Percentiles rank a stretch among this genome's conserved stretches.
phyloP scores from a whole-genome alignment of 306 rosid genomes.

The Comarum palustre region DNA sequence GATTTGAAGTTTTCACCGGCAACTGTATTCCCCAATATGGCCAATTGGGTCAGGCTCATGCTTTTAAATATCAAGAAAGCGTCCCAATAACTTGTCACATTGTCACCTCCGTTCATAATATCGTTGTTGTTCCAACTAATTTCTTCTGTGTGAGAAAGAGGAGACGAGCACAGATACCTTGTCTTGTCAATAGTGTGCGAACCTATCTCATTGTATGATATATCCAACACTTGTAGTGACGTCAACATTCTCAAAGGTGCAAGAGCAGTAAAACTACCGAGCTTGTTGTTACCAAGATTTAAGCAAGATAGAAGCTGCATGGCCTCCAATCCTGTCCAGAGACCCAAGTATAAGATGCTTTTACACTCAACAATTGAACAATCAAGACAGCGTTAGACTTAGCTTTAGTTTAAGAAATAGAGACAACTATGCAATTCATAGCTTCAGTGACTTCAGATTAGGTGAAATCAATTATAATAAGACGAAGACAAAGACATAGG shows the following conservation, averaged over 20 bases:
- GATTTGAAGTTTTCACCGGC: constrained; percentile 53
- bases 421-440: not conserved
- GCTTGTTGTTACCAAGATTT: constrained; percentile 71
- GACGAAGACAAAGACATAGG: not conserved
- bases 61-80: constrained; percentile 61
- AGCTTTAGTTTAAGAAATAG: not conserved
- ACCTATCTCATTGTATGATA: constrained; percentile 70
- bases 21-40: constrained; percentile 52
- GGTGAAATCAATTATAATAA: not conserved
- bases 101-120: constrained; percentile 24
- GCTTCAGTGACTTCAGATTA: not conserved
- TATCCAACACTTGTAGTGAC: constrained; percentile 62
- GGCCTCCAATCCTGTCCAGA: constrained; percentile 78
- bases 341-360: constrained; percentile 22
- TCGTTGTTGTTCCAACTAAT: constrained; percentile 44
- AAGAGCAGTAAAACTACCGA: constrained; percentile 65
- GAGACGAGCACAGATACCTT: constrained; percentile 68
- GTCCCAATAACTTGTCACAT: constrained; percentile 54
- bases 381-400: not conserved
- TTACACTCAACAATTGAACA: constrained; percentile 1
- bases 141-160: constrained; percentile 65
- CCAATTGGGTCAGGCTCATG: constrained; percentile 58
- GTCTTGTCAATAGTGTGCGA: constrained; percentile 64
- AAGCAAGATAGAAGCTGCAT: constrained; percentile 79
- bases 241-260: constrained; percentile 58